A percentile compares a stretch with the other conserved stretches of the same genome.
Conservation (phyloP, 805 yeast species). For the Yarrowia sp. region DNA sequence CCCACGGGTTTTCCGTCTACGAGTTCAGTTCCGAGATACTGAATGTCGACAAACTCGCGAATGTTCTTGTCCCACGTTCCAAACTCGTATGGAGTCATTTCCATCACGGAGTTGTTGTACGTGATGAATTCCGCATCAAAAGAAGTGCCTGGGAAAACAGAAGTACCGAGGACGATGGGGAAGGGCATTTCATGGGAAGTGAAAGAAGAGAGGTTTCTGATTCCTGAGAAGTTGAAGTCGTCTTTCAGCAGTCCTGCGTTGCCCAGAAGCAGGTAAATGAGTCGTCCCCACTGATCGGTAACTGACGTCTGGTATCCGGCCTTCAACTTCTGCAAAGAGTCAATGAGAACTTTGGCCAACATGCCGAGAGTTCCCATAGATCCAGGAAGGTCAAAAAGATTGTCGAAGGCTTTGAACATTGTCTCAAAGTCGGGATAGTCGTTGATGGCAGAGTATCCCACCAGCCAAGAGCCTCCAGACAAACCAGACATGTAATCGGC, state of each 20-base stretch:
- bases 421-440: slow-evolving; percentile 46
- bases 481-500: slow-evolving; percentile 76
- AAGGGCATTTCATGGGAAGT: slow-evolving; percentile 70
- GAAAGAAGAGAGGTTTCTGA: slow-evolving; percentile 68
- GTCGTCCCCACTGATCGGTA: slow-evolving; percentile 85
- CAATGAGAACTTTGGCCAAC: slow-evolving; percentile 59
- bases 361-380: slow-evolving; percentile 47
- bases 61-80: slow-evolving; percentile 90
- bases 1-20: slow-evolving; percentile 62
- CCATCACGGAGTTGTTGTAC: slow-evolving; percentile 15
- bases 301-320: slow-evolving; percentile 74
- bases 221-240: slow-evolving; percentile 58
- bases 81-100: slow-evolving; percentile 65
- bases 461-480: slow-evolving; percentile 84
- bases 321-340: slow-evolving; percentile 57
- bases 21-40: slow-evolving; percentile 73
- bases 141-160: slow-evolving; percentile 13
- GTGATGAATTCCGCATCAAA: not conserved
- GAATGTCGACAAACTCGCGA: slow-evolving; percentile 66
- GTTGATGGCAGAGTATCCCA: slow-evolving; percentile 69
- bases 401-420: not conserved
- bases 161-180: slow-evolving; percentile 63
- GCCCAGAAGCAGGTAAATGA: slow-evolving; percentile 74
- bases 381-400: not conserved
- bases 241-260: slow-evolving; percentile 56